Conservation (phyloP, 805 yeast genomes). For the Pichia deserticola region DNA sequence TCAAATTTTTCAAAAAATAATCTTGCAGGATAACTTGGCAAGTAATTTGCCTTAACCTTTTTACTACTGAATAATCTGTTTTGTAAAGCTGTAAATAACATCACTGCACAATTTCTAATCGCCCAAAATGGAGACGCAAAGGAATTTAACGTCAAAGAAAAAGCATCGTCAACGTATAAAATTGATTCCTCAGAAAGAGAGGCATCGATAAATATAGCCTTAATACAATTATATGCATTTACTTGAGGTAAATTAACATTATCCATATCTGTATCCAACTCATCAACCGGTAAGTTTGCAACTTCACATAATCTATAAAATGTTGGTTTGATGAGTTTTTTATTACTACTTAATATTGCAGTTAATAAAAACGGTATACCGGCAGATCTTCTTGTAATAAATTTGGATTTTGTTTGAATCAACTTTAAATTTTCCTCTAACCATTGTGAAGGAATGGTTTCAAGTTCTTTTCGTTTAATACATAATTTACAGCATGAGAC, state of each 20-base stretch:
- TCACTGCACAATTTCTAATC: conserved; percentile 83
- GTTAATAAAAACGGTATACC: conserved; percentile 80
- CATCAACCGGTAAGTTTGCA: conserved; percentile 44
- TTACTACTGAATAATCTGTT: conserved; percentile 69
- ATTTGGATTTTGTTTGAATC: conserved; percentile 47
- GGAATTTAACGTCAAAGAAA: conserved; percentile 52
- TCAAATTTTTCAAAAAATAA: conserved; percentile 64
- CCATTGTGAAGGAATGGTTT: conserved; percentile 46
- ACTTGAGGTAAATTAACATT: conserved; percentile 82
- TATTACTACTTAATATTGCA: conserved; percentile 54
- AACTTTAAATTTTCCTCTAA: conserved; percentile 42
- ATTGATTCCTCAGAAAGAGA: conserved; percentile 48
- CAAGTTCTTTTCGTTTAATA: conserved; percentile 24
- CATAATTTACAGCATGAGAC: conserved; percentile 59
- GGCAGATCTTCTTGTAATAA: conserved; percentile 84
- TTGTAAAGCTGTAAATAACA: conserved; percentile 83
- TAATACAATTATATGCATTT: conserved; percentile 84
- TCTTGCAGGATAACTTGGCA: conserved; percentile 35
- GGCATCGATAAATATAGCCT: conserved; percentile 66
- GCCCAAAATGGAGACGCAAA: conserved; percentile 76
- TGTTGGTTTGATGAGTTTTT: conserved; percentile 41
- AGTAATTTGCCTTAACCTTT: conserved; percentile 26
- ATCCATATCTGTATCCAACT: conserved; percentile 22
- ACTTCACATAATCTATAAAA: conserved; percentile 46
- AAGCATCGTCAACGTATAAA: conserved; percentile 46